Conservation (phyloP, 352 stramenopile species). For the Phytopythium cucurbitacearum region DNA sequence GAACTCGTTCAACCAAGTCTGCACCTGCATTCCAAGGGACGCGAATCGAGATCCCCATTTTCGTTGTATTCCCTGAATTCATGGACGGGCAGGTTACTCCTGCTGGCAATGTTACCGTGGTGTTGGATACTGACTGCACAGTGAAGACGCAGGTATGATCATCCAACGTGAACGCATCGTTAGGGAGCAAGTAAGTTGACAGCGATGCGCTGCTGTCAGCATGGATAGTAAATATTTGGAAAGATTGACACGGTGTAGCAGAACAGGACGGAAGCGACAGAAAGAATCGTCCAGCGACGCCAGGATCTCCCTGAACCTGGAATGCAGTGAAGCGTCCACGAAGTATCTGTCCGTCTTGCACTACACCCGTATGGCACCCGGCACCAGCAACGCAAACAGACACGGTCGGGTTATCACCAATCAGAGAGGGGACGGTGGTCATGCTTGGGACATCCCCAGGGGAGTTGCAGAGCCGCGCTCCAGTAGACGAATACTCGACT, state of each 20-base stretch:
- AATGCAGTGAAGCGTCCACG: conserved; percentile 88
- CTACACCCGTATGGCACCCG: conserved; percentile 14
- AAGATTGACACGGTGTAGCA: conserved; percentile 15
- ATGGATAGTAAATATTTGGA: conserved; percentile 29
- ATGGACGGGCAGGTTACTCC: conserved; percentile 22
- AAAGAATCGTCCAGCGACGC: conserved; percentile 35
- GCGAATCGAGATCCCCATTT: conserved; percentile 19
- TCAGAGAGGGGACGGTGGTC: conserved; percentile 17
- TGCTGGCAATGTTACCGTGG: conserved; percentile 30
- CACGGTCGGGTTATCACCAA: conserved; percentile 24
- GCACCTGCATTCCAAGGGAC: conserved; percentile 72
- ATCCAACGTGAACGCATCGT: conserved; percentile 56
- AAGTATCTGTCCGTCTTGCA: conserved; percentile 72
- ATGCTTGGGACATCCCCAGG: conserved; percentile 91
- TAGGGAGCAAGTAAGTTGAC: conserved; percentile 18
- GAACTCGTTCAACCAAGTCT: conserved; percentile 34
- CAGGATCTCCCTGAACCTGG: conserved; percentile 74
- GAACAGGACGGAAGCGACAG: conserved; percentile 29
- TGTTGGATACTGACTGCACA: conserved; percentile 22
- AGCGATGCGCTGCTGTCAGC: conserved; percentile 8
- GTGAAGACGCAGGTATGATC: conserved; percentile 52
- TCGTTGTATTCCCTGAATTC: conserved; percentile 4
- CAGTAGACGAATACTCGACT: conserved; percentile 41
- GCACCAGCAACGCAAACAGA: conserved; percentile 20
- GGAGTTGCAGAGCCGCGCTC: conserved; percentile 85